Percentiles rank a stretch among this genome's conserved stretches.
Evolutionary conservation across 1,139 yeast species (phyloP).

Genomic region (Zhuliangozyma parablackwelliae): DNA sequence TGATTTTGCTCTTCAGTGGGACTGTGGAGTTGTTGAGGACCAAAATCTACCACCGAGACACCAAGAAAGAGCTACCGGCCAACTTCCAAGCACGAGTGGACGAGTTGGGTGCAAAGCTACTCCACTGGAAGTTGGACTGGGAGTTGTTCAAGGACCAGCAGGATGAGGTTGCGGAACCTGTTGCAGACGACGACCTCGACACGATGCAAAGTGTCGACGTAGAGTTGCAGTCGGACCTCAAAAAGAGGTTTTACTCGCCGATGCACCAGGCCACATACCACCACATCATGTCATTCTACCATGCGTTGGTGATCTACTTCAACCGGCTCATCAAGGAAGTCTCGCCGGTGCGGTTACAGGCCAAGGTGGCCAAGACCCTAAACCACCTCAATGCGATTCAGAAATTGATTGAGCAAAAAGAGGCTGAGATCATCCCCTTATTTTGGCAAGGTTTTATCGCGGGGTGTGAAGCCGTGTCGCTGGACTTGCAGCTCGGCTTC

Average conservation of each 20-base stretch:
- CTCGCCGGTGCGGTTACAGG: conserved; percentile 50
- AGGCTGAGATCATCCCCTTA: conserved; percentile 65
- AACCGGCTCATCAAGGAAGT: conserved; percentile 59
- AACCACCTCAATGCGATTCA: conserved; percentile 64
- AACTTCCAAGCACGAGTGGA: conserved; percentile 43
- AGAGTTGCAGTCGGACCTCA: conserved; percentile 15
- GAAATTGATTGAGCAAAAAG: conserved; percentile 47
- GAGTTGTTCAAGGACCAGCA: conserved; percentile 25
- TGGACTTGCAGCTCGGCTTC: conserved; percentile 58
- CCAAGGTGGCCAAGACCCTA: conserved; percentile 57
- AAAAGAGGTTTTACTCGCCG: conserved; percentile 42
- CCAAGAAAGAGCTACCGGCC: conserved; percentile 28
- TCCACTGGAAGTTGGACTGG: conserved; percentile 70
- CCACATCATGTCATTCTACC: conserved; percentile 76
- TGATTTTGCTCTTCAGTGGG: conserved; percentile 66
- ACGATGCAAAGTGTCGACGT: conserved; percentile 11
- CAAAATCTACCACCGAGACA: conserved; percentile 48
- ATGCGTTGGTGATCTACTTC: conserved; percentile 72
- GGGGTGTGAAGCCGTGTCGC: conserved; percentile 73
- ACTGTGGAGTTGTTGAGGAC: conserved; percentile 63
- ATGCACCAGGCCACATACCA: conserved; percentile 76
- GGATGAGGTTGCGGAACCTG: too few relatives aligned
- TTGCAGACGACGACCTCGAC: conserved; percentile 3
- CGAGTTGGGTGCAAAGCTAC: conserved; percentile 47
- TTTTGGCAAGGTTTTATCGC: conserved; percentile 91